Evolutionary conservation across 2,329 filamentous ascomycete species (phyloP).

Genomic region (Trichophyton simii): DNA sequence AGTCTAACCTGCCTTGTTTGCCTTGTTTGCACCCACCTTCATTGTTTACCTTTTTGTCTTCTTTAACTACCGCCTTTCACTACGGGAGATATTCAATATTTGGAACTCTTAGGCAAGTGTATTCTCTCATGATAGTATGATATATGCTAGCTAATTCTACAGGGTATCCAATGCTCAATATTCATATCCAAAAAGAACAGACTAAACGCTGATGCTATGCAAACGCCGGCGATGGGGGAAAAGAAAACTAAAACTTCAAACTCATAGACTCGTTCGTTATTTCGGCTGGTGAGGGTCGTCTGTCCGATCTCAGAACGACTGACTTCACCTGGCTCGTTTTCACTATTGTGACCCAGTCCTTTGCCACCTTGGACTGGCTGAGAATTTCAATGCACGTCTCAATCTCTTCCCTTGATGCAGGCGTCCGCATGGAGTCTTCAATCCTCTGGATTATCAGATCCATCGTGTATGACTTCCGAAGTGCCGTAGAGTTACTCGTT

Average conservation of each 20-base stretch:
- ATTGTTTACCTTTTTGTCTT: too few relatives aligned
- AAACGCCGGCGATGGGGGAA: neutral
- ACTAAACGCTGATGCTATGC: neutral
- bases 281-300: neutral
- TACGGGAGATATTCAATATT: too few relatives aligned
- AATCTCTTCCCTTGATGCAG: conserved; percentile 39
- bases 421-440: conserved; percentile 49
- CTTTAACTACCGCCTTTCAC: too few relatives aligned
- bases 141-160: neutral
- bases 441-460: conserved; percentile 51
- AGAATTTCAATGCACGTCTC: conserved; percentile 37
- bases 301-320: conserved; percentile 30
- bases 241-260: neutral
- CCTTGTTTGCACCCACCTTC: neutral
- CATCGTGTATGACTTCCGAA: conserved; percentile 54
- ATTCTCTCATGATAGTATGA: neutral
- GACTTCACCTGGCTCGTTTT: conserved; percentile 34
- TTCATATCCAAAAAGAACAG: neutral
- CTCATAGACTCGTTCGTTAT: neutral
- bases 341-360: conserved; percentile 39
- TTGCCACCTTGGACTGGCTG: conserved; percentile 35
- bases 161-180: conserved; percentile 1
- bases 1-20: conserved; percentile 2
- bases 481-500: conserved; percentile 28
- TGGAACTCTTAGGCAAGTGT: too few relatives aligned